Conservation (phyloP, 345 rosid species). For the Ceriops decandra region DNA sequence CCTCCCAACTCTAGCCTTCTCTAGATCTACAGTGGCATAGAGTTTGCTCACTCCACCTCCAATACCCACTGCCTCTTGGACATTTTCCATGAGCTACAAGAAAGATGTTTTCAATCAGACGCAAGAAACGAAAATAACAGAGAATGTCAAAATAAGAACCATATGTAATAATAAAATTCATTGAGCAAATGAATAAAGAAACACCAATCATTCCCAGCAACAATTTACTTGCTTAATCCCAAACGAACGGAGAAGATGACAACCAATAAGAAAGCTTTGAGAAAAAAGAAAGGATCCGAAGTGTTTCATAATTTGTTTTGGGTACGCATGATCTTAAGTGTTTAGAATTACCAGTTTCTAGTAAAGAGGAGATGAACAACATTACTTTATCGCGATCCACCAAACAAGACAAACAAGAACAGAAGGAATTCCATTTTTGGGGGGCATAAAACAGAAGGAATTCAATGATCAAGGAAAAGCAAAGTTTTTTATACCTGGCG, state of each 20-base stretch:
- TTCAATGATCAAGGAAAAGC: background rate
- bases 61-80: conserved; percentile 77
- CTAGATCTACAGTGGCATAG: conserved; percentile 84
- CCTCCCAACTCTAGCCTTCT: conserved; percentile 91
- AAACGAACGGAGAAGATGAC: too few relatives aligned
- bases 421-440: too few relatives aligned
- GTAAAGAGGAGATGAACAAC: background rate
- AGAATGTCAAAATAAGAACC: background rate
- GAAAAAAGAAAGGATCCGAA: too few relatives aligned
- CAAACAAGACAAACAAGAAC: background rate
- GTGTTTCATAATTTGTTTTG: too few relatives aligned
- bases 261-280: too few relatives aligned
- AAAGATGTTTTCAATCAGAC: background rate
- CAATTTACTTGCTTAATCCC: too few relatives aligned
- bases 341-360: too few relatives aligned
- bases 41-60: conserved; percentile 74
- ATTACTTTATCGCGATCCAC: background rate
- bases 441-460: background rate
- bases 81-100: conserved; percentile 64
- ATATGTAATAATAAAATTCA: background rate
- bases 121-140: background rate
- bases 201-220: too few relatives aligned
- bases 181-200: too few relatives aligned
- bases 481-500: conserved; percentile 42
- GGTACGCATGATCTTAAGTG: too few relatives aligned